Conservation (phyloP, 352 stramenopile genomes). For the Saprolegnia diclina region DNA sequence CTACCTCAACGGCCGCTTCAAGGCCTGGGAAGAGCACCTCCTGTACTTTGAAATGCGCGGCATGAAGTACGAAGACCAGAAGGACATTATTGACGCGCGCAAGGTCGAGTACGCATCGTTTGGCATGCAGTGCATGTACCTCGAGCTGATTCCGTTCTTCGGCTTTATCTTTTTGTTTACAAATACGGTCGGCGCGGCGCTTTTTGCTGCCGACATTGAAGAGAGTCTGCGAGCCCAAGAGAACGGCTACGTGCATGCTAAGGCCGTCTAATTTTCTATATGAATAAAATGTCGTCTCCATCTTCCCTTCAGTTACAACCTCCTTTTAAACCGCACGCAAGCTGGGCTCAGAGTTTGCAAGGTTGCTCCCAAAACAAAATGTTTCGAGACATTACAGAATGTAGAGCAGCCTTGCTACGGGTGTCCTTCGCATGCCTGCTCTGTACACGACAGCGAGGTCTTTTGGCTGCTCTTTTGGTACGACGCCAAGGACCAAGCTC, state of each 20-base stretch:
- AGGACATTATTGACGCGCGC: slow-evolving; percentile 41
- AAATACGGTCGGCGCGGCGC: slow-evolving; percentile 58
- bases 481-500: too few relatives aligned
- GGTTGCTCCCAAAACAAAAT: too few relatives aligned
- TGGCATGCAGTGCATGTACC: slow-evolving; percentile 59
- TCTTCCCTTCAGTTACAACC: too few relatives aligned
- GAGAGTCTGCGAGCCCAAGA: slow-evolving; percentile 30
- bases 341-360: too few relatives aligned
- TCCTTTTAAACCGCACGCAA: too few relatives aligned
- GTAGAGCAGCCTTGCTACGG: too few relatives aligned
- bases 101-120: slow-evolving; percentile 59
- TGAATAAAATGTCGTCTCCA: too few relatives aligned
- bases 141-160: slow-evolving; percentile 68
- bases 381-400: too few relatives aligned
- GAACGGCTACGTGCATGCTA: background rate
- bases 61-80: slow-evolving; percentile 50
- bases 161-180: slow-evolving; percentile 65
- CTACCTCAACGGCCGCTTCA: slow-evolving; percentile 61
- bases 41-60: slow-evolving; percentile 75
- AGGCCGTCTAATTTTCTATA: too few relatives aligned
- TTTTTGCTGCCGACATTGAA: slow-evolving; percentile 61
- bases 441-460: too few relatives aligned
- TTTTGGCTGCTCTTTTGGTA: too few relatives aligned
- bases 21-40: slow-evolving; percentile 67
- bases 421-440: too few relatives aligned